A percentile compares a stretch with the other conserved stretches of the same genome.
phyloP scores from a whole-genome alignment of 1,284 basidiomycete species.

The Leccinum ponderosum region DNA sequence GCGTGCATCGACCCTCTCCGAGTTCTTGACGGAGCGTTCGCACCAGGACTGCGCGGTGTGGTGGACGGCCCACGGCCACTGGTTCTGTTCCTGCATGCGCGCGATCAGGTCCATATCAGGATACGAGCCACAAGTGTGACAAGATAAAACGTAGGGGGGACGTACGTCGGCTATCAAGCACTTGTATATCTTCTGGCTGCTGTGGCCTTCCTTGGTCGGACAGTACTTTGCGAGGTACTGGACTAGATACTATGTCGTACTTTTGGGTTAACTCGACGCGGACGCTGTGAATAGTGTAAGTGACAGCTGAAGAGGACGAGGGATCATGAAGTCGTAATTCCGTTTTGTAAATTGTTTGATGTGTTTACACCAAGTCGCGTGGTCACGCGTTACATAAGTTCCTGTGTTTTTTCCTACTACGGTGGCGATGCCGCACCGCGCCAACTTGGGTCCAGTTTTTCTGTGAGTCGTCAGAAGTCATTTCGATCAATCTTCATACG shows the following conservation, averaged over 20 bases:
- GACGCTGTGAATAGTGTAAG: conserved; percentile 11
- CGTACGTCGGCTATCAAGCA: conserved; percentile 37
- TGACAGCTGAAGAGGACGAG: background rate
- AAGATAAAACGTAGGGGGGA: background rate
- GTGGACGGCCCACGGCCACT: conserved; percentile 46
- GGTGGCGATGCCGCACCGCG: no score
- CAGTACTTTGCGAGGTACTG: conserved; percentile 27
- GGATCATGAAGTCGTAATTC: no score
- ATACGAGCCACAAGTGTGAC: background rate
- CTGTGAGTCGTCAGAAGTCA: no score
- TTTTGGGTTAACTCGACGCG: conserved; percentile 17
- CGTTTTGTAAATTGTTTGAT: no score
- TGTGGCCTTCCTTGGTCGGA: conserved; percentile 33
- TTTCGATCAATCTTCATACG: no score
- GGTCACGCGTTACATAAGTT: no score
- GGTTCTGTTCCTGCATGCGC: conserved; percentile 1
- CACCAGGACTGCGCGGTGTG: conserved; percentile 60
- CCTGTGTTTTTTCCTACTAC: no score
- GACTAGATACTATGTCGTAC: conserved; percentile 17
- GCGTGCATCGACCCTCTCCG: conserved; percentile 39
- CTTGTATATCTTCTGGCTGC: conserved; percentile 42
- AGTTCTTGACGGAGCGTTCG: conserved; percentile 47
- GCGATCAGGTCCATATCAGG: background rate
- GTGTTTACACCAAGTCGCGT: no score
- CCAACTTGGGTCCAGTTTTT: no score